Percentiles rank a stretch among this genome's conserved stretches.
These are phyloP conservation scores for Vickermania ingenoplastis DNA, from an alignment of 208 protist genomes.

Conservation along the genomic window DNA sequence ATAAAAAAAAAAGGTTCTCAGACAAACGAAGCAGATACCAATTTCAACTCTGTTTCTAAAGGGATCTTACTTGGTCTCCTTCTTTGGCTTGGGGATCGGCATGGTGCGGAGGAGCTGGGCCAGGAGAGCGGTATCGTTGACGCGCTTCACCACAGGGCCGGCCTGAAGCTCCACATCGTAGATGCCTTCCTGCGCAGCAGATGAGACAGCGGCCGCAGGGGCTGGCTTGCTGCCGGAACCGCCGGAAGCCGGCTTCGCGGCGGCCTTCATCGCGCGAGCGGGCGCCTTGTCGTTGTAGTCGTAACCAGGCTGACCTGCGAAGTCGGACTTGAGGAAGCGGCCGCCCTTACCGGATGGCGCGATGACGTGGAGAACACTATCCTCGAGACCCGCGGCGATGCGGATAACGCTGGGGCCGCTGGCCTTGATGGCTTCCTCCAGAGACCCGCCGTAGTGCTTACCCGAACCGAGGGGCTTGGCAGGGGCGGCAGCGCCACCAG, in stretches of 20 bases:
- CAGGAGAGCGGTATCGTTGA: constrained; percentile 62
- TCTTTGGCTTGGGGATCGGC: constrained; percentile 44
- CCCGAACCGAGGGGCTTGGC: constrained; percentile 5
- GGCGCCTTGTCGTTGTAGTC: constrained; percentile 54
- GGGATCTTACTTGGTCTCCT: constrained; percentile 3
- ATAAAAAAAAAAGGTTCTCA: too few species aligned
- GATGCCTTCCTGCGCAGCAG: constrained; percentile 13
- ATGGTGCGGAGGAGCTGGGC: constrained; percentile 50
- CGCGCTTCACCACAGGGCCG: constrained; percentile 39
- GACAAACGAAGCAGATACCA: too few species aligned
- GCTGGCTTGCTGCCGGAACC: neutral
- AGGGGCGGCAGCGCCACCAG: constrained; percentile 4
- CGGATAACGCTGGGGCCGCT: constrained; percentile 77
- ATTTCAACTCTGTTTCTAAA: too few species aligned
- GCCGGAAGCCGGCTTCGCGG: constrained; percentile 7
- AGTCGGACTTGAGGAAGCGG: constrained; percentile 74
- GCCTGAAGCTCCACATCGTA: constrained; percentile 52
- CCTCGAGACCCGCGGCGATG: constrained; percentile 56
- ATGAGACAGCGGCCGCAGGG: neutral
- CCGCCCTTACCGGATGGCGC: constrained; percentile 58
- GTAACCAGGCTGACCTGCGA: constrained; percentile 60
- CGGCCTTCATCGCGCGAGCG: constrained; percentile 7
- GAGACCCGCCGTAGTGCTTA: constrained; percentile 41
- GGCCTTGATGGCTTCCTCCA: constrained; percentile 50
- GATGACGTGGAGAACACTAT: constrained; percentile 24